These are phyloP conservation scores for Pulicaria dysenterica DNA, from an alignment of 129 eudicot genomes.

Conservation along the genomic window DNA sequence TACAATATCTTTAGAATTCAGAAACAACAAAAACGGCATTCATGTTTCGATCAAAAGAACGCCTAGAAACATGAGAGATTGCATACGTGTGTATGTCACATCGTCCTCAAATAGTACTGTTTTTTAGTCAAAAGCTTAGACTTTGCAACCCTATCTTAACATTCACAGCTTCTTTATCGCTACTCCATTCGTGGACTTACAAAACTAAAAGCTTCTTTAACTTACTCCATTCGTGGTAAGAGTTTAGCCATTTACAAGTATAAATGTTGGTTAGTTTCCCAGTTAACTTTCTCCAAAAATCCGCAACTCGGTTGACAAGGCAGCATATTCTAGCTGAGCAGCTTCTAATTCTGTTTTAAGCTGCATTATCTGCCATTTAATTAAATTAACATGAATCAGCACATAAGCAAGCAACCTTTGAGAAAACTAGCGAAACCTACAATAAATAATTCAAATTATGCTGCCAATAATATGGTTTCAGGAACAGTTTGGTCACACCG, in stretches of 20 bases:
- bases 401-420: neutral
- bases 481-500: too few species aligned
- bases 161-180: neutral
- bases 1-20: too few species aligned
- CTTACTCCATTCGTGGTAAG: too few species aligned
- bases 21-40: too few species aligned
- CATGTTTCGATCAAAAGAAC: too few species aligned
- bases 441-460: neutral
- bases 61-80: too few species aligned
- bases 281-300: slow-evolving; percentile 44
- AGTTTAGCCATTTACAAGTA: neutral
- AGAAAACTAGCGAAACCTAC: neutral
- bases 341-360: slow-evolving; percentile 47
- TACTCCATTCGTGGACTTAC: neutral
- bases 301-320: slow-evolving; percentile 42
- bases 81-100: too few species aligned
- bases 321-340: slow-evolving; percentile 49
- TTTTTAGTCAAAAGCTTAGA: too few species aligned
- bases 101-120: too few species aligned
- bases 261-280: slow-evolving; percentile 19
- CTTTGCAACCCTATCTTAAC: neutral
- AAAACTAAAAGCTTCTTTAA: too few species aligned
- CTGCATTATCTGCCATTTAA: slow-evolving; percentile 41
- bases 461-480: neutral
- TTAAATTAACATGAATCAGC: slow-evolving; percentile 9